Conservation (phyloP, 2,329 filamentous ascomycete species). For the Colletotrichum lupini region DNA sequence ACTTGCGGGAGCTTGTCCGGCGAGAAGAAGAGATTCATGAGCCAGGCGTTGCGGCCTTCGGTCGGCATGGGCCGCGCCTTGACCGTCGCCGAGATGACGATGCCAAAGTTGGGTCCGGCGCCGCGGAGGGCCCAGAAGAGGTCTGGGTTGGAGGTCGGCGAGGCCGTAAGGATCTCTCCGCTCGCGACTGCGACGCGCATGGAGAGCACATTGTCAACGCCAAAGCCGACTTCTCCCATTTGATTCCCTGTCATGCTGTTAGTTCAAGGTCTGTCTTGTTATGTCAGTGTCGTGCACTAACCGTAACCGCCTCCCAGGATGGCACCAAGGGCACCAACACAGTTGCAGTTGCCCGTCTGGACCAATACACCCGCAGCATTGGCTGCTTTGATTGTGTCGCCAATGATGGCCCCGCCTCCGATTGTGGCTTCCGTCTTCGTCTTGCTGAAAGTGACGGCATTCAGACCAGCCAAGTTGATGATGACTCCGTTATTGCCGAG, state of each 20-base stretch:
- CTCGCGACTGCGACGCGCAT: slow-evolving; percentile 43
- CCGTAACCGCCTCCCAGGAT: slow-evolving; percentile 37
- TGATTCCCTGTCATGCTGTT: slow-evolving; percentile 5
- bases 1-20: slow-evolving; percentile 44
- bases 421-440: slow-evolving; percentile 37
- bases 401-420: slow-evolving; percentile 34
- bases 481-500: slow-evolving; percentile 37
- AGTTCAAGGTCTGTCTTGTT: background rate
- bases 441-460: slow-evolving; percentile 34
- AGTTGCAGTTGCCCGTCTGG: slow-evolving; percentile 42
- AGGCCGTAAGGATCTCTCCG: slow-evolving; percentile 40
- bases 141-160: slow-evolving; percentile 45
- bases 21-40: slow-evolving; percentile 39
- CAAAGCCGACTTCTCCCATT: slow-evolving; percentile 36
- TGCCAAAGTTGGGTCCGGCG: slow-evolving; percentile 62
- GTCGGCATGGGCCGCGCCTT: slow-evolving; percentile 49
- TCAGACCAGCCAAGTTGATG: slow-evolving; percentile 39
- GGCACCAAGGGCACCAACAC: slow-evolving; percentile 39
- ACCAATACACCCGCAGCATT: slow-evolving; percentile 26
- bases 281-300: background rate
- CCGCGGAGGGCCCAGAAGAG: slow-evolving; percentile 62
- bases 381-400: slow-evolving; percentile 20
- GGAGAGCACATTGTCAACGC: slow-evolving; percentile 47
- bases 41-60: slow-evolving; percentile 40
- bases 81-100: slow-evolving; percentile 58